Conservation (phyloP, 2,329 filamentous ascomycete genomes). For the Tolypocladium album region DNA sequence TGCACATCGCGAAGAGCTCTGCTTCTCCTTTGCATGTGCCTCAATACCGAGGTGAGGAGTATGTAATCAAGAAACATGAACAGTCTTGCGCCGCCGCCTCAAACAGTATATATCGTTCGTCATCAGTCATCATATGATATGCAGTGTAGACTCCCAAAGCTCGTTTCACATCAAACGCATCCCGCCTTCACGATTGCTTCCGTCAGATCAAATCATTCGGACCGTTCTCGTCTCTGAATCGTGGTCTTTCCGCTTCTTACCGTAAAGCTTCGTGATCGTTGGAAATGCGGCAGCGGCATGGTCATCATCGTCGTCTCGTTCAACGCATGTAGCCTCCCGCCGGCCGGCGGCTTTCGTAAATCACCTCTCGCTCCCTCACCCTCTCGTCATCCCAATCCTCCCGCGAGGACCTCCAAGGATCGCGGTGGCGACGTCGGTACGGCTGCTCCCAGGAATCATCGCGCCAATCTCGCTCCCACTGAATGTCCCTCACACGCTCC, state of each 20-base stretch:
- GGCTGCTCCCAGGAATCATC: constrained; percentile 35
- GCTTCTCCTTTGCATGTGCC: not conserved
- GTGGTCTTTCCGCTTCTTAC: not conserved
- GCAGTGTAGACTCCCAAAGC: not conserved
- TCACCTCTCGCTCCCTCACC: constrained; percentile 56
- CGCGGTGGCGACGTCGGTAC: constrained; percentile 20
- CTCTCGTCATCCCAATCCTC: constrained; percentile 48
- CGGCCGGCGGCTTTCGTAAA: constrained; percentile 41
- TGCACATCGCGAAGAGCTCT: not conserved
- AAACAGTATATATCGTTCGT: not conserved
- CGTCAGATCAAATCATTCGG: not conserved
- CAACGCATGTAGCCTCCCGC: constrained; percentile 9
- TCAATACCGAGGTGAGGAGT: not conserved
- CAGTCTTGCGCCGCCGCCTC: not conserved
- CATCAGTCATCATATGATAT: not conserved
- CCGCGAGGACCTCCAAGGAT: constrained; percentile 12
- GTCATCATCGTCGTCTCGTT: not conserved
- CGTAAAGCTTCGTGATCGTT: not conserved
- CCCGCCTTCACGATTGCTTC: not conserved
- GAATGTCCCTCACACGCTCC: constrained; percentile 39
- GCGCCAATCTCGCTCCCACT: constrained; percentile 48
- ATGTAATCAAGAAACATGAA: not conserved
- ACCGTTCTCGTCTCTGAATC: not conserved
- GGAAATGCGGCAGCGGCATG: not conserved
- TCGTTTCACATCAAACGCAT: not conserved